Evolutionary conservation across 352 stramenopile genomes (phyloP), one percentile per base, ranked within the genome.

Genomic region (Globisporangium middletonii): DNA sequence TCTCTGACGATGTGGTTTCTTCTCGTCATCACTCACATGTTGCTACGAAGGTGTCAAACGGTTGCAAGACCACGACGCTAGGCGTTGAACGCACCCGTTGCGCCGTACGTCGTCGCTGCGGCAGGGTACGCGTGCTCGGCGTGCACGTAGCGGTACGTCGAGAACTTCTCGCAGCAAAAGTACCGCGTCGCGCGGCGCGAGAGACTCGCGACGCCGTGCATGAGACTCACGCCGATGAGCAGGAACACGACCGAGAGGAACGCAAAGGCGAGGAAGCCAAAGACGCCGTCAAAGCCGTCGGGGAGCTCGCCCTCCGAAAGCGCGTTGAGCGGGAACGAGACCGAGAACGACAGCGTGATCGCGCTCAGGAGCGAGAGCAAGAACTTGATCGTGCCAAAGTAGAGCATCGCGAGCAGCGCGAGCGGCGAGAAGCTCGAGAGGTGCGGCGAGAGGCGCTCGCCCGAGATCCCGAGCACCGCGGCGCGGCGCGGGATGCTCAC

Each of bases 111-210:
- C 13, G 69, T 47, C 15, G 57, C 16, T 16, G 61, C 41, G 7
- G 64, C 33, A 9, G 33, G 60, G 33, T 67, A 63, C 12, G 33
- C 28, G 58, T 64, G 53, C 16, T 64, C 60, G 18, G 50, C 28
- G 48, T 72, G 42, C 26, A 75, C 59, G 43, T 77, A 77, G 41
- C 71, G 64, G 60, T 85, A 77, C 18, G 70, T 73, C 13, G 65
- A 71, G 48, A 81, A 83, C 53, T 71, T 74, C 45, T 89, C 79
- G 53, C 76, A 87, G 67, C 76, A 87, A 60, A 89, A 89, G 64
- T 77, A 85, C 46, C 76, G 73, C 30, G 79, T 87, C 5, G 75
- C 71, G 35, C 63, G 53, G 37, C 65, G 67, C 33, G 75, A 84
- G 11, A 86, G 53, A 6, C 57, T 60, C 30, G 73, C 79, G 3